Evolutionary conservation across 2,329 filamentous ascomycete species (phyloP).

Genomic region (Amylocarpus encephaloides): DNA sequence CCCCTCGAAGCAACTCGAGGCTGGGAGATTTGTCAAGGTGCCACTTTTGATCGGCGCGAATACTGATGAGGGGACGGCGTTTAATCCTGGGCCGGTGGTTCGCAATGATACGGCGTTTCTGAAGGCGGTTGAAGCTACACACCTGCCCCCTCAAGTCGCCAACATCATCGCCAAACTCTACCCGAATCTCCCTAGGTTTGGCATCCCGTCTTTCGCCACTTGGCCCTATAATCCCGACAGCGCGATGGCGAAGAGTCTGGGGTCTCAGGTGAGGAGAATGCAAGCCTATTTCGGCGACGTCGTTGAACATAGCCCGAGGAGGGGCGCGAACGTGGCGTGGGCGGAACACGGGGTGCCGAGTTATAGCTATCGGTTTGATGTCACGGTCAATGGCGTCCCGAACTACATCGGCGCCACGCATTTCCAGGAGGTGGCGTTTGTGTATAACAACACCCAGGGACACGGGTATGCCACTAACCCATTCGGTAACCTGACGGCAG

Average conservation of each 20-base stretch:
- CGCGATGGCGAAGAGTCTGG: slow-evolving; percentile 27
- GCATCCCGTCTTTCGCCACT: slow-evolving; percentile 36
- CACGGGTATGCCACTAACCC: slow-evolving; percentile 38
- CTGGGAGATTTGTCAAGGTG: slow-evolving; percentile 33
- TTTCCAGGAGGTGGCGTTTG: slow-evolving; percentile 46
- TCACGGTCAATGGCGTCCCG: slow-evolving; percentile 31
- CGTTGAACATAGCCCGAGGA: slow-evolving; percentile 8
- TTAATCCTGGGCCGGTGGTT: slow-evolving; percentile 31
- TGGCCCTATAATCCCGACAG: slow-evolving; percentile 16
- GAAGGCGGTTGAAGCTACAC: background rate
- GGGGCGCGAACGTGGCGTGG: slow-evolving; percentile 13
- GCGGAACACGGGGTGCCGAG: slow-evolving; percentile 9
- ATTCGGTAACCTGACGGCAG: slow-evolving; percentile 22
- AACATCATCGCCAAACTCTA: slow-evolving; percentile 40
- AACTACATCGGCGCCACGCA: slow-evolving; percentile 31
- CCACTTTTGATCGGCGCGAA: slow-evolving; percentile 40
- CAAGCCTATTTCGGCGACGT: slow-evolving; percentile 17
- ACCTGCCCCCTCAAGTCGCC: background rate
- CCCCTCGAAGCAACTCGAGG: slow-evolving; percentile 46
- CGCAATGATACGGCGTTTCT: slow-evolving; percentile 26
- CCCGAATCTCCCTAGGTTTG: slow-evolving; percentile 43
- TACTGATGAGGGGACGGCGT: slow-evolving; percentile 34
- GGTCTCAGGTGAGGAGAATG: slow-evolving; percentile 25
- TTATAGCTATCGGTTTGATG: slow-evolving; percentile 41
- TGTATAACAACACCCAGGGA: slow-evolving; percentile 46